A percentile compares a stretch with the other conserved stretches of the same genome.
phyloP scores from a whole-genome alignment of 192 early-diverging fungal species.

The Backusella circina region DNA sequence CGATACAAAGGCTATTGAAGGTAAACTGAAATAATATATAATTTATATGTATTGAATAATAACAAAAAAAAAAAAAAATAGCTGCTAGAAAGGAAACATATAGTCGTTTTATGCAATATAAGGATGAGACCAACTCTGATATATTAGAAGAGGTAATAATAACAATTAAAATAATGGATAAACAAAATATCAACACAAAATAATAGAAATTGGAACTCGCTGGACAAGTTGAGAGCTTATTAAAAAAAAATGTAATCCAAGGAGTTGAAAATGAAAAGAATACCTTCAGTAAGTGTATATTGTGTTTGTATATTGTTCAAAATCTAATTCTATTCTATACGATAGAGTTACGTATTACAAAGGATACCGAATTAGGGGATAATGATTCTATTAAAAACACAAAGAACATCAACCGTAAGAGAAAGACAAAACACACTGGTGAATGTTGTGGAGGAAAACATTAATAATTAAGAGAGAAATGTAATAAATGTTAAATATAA shows the following conservation, averaged over 20 bases:
- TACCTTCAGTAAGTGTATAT: conserved; percentile 9
- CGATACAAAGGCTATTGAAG: conserved; percentile 16
- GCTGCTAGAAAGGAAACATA: conserved; percentile 30
- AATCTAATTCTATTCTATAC: not conserved
- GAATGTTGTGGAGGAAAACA: conserved; percentile 20
- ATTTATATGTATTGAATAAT: not conserved
- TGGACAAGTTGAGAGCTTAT: conserved; percentile 20
- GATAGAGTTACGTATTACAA: conserved; percentile 24
- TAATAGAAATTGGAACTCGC: conserved; percentile 29
- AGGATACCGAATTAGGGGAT: conserved; percentile 32
- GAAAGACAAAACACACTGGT: not conserved
- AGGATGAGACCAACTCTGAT: conserved; percentile 25
- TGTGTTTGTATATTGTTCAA: not conserved
- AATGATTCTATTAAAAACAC: conserved; percentile 32
- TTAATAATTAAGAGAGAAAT: not conserved
- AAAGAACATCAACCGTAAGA: conserved; percentile 24
- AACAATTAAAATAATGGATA: not conserved
- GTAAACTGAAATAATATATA: not conserved
- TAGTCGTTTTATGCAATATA: conserved; percentile 24
- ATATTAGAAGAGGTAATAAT: conserved; percentile 25
- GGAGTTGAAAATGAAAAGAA: conserved; percentile 19
- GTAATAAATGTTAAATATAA: no score
- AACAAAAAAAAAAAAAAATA: not conserved
- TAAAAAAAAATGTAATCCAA: conserved; percentile 27
- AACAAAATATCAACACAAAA: no score